phyloP scores from a whole-genome alignment of 768 basidiomycete species.

The Saitozyma podzolica region DNA sequence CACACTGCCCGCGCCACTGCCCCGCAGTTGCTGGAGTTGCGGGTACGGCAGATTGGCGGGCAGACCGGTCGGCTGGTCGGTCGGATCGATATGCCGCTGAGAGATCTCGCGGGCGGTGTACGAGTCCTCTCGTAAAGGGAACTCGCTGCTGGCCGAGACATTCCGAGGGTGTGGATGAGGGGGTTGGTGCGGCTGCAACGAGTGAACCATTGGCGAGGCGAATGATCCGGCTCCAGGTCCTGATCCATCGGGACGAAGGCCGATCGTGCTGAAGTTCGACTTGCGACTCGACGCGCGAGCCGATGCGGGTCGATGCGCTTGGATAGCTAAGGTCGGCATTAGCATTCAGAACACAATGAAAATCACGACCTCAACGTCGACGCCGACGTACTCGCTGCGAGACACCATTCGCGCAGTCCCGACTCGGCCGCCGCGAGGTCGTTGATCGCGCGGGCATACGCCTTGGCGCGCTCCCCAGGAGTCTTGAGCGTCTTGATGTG shows the following conservation, averaged over 20 bases:
- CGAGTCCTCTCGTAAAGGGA: conserved; percentile 46
- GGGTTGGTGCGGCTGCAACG: neutral
- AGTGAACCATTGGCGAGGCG: too few species aligned
- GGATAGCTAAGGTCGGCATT: neutral
- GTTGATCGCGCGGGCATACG: conserved; percentile 46
- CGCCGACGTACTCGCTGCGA: conserved; percentile 30
- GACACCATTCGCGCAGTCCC: conserved; percentile 45
- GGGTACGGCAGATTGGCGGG: conserved; percentile 46
- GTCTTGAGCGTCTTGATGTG: conserved; percentile 42
- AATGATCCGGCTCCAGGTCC: too few species aligned
- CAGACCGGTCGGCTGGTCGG: conserved; percentile 36
- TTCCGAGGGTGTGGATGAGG: conserved; percentile 28
- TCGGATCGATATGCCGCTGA: conserved; percentile 36
- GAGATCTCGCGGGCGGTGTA: conserved; percentile 47
- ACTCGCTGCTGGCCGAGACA: conserved; percentile 38
- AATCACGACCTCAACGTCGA: neutral
- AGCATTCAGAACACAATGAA: neutral
- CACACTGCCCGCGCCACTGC: neutral
- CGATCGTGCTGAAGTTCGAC: too few species aligned
- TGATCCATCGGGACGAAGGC: too few species aligned
- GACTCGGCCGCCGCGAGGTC: conserved; percentile 43
- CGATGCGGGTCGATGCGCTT: conserved; percentile 1
- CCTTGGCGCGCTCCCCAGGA: conserved; percentile 47
- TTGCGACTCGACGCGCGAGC: too few species aligned
- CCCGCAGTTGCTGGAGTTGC: conserved; percentile 33